Conservation (phyloP, 768 basidiomycete genomes). For the Termitomyces sp. region DNA sequence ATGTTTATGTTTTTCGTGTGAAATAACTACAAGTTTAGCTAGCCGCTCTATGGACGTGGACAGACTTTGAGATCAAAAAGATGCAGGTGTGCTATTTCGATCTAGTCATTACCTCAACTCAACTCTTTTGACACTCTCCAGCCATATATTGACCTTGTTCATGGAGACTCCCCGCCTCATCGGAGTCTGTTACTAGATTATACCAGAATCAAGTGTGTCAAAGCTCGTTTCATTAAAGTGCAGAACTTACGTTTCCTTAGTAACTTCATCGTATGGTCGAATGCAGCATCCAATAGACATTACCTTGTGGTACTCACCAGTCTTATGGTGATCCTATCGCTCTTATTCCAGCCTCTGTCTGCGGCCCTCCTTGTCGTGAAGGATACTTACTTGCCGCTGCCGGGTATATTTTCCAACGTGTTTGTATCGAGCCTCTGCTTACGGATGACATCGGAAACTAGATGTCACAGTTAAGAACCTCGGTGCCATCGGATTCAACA, state of each 20-base stretch:
- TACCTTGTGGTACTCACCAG: slow-evolving; percentile 46
- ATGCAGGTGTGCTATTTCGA: slow-evolving; percentile 35
- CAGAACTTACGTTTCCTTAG: slow-evolving; percentile 17
- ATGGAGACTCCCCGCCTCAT: slow-evolving; percentile 48
- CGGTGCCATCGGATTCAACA: slow-evolving; percentile 38
- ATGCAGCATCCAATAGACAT: slow-evolving; percentile 41
- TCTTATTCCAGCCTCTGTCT: slow-evolving; percentile 49
- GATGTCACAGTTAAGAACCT: slow-evolving; percentile 33
- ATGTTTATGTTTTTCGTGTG: not conserved
- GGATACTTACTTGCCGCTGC: slow-evolving; percentile 36
- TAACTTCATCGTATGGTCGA: slow-evolving; percentile 44
- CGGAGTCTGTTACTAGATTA: slow-evolving; percentile 52
- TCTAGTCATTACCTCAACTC: not conserved
- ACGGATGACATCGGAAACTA: slow-evolving; percentile 7
- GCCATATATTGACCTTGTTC: slow-evolving; percentile 56
- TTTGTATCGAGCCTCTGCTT: not conserved
- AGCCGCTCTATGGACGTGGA: slow-evolving; percentile 51
- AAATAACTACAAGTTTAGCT: slow-evolving; percentile 22
- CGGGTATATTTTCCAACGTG: slow-evolving; percentile 24
- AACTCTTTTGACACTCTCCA: slow-evolving; percentile 13
- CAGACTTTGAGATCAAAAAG: slow-evolving; percentile 52
- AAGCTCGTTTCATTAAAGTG: not conserved
- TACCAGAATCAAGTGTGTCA: slow-evolving; percentile 41
- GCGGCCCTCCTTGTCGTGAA: slow-evolving; percentile 44
- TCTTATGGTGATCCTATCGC: slow-evolving; percentile 41